Base-by-base conservation (phyloP, 208 protist genomes). In the Trypanosoma cruzi region DNA sequence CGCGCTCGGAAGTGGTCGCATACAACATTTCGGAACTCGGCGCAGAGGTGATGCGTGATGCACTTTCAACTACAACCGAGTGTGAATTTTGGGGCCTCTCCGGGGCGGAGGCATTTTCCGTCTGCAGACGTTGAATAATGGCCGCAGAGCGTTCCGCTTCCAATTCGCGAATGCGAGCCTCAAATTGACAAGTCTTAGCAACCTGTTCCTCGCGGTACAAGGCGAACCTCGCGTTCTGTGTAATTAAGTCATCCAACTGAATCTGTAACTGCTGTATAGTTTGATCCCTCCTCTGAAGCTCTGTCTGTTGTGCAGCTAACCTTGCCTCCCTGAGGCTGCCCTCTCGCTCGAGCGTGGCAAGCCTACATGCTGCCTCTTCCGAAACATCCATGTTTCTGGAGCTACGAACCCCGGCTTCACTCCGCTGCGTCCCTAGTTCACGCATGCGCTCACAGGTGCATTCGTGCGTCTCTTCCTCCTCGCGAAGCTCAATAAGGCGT, bases 391-490 rank as follows among this genome's bases (percentile, higher is more conserved):
- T 29, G 29, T 59, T 16, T 52, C 28, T 42, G 16, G 40, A 37
- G 68, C 49, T 40, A 16, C 60, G 46, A 46, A 74, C 13, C 63
- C 72, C 68, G 26, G 54, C 62, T 2, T 54, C 64, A 50, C 55
- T 26, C 1, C 24, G 42, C 20, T 37, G 52, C 40, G 26, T 24
- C 26, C 62, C 54, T 20, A 68, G 29, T n/a, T 68, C 50, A 0
- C 24, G n/a, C 36, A 68, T 52, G n/a, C 69, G 67, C 54, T 81
- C 66, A 2, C 59, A 65, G 6, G 73, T 49, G 18, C 37, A 50
- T 22, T 63, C 50, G 31, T 72, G 66, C 44, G 71, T 68, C 60
- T 80, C 77, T 50, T 85, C 80, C 26, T 81, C 69, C 62, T 83
- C 77, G 7, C 71, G 60, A 7, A 60, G 63, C 1, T 61, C 48